Conservation (phyloP, 208 protist genomes). For the Acanthamoeba pearcei region DNA sequence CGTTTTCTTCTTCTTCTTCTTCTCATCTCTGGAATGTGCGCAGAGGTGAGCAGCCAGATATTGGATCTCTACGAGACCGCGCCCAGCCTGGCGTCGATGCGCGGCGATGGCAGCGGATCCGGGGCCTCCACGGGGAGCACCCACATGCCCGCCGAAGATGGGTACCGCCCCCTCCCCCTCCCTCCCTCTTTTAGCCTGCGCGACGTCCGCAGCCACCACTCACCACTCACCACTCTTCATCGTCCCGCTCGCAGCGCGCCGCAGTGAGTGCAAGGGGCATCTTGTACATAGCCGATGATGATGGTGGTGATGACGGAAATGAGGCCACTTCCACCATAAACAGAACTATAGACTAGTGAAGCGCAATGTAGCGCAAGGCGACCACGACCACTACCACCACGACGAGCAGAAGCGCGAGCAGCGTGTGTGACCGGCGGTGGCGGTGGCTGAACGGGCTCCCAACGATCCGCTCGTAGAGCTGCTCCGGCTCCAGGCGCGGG, state of each 20-base stretch:
- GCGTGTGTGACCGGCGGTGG: background rate
- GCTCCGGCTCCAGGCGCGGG: background rate
- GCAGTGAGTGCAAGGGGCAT: no score
- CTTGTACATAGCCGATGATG: background rate
- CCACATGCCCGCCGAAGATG: background rate
- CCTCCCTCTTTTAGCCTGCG: no score
- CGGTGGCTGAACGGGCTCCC: background rate
- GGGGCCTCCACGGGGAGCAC: background rate
- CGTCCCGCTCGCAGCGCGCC: no score
- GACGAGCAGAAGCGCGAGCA: background rate
- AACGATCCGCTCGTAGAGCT: slow-evolving; percentile 21
- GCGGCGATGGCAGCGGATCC: slow-evolving; percentile 6
- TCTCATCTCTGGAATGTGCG: background rate
- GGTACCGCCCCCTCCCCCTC: background rate
- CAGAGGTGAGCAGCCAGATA: slow-evolving; percentile 64
- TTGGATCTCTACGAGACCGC: slow-evolving; percentile 66
- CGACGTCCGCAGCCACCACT: no score
- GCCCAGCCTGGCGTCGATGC: slow-evolving; percentile 61
- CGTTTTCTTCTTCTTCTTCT: background rate
- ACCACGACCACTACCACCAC: background rate
- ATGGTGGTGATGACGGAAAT: background rate
- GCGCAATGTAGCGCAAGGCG: background rate
- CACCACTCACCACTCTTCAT: no score
- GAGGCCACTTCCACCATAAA: no score
- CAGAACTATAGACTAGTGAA: no score